Evolutionary conservation across 2,329 filamentous ascomycete species (phyloP), one percentile per base, ranked within the genome.

Genomic region (Trichoderma endophyticum): DNA sequence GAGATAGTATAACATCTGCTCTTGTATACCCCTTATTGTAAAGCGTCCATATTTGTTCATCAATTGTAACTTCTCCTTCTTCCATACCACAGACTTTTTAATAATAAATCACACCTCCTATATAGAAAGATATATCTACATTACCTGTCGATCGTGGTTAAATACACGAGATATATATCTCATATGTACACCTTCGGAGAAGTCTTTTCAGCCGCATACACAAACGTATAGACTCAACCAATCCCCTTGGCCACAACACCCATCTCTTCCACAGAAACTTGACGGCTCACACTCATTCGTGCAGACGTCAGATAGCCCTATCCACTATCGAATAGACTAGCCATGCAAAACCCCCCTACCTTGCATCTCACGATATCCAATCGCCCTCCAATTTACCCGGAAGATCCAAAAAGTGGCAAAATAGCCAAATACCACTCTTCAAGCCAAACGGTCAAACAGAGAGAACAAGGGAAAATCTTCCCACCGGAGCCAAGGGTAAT

Each of bases 391-490:
- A 56, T 66, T 66, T 66, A 66, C 21, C 63, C 63, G 54, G 65
- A 30, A 59, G 65, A 68, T 68, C 65, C 65, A 39, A 43, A 39
- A 43, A 68, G 65, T 60, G 65, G 65, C 65, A 68, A 68, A 68
- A 32, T 28, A 36, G n/a, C 7, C n/a, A 64, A 64, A 28, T 39
- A 24, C 65, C 7, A 68, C 21, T 48, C 21, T 48, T 9, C 8
- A 30, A 48, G 24, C 2, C 36, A 3, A 26, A 6, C 56, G 12
- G 39, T 3, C 11, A 21, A 30, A 34, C 9, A 34, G n/a, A 21
- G 39, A 51, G 14, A 48, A 32, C 39, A 60, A 43, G 12, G 39
- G 39, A 43, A 48, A 32, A 24, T 32, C 26, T 68, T 57, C 34
- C 65, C 26, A 48, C 32, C 14, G 14, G n/a, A 14, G 18, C n/a